These are phyloP conservation scores for Bryoglossum gracile DNA, from an alignment of 495 filamentous ascomycete genomes.

Conservation along the genomic window DNA sequence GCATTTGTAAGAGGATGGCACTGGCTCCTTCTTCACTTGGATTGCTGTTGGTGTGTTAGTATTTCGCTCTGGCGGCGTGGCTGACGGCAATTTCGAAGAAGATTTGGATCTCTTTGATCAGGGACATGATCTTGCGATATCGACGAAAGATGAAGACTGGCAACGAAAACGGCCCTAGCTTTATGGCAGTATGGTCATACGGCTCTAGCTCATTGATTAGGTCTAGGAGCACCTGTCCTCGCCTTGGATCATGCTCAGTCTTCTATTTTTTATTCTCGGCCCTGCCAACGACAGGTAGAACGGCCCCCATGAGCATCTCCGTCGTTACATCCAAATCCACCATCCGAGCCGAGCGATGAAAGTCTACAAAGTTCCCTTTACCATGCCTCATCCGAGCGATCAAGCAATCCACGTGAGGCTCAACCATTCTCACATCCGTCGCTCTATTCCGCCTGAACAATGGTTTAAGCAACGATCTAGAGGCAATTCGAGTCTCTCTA, in stretches of 20 bases:
- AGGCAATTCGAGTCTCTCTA: not conserved
- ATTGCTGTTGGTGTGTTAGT: not conserved
- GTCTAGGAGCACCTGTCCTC: not conserved
- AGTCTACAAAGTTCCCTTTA: not conserved
- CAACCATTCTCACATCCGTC: not conserved
- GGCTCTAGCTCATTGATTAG: not conserved
- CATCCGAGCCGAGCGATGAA: not conserved
- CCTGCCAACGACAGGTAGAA: not conserved
- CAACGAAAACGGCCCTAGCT: not conserved
- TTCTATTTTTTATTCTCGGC: not conserved
- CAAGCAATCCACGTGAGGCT: not conserved
- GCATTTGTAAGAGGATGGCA: not conserved
- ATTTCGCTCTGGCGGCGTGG: not conserved
- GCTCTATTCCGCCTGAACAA: not conserved
- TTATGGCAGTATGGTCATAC: not conserved
- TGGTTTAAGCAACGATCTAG: not conserved
- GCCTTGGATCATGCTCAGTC: not conserved
- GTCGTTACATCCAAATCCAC: not conserved
- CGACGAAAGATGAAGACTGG: not conserved
- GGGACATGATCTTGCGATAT: not conserved
- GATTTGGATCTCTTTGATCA: not conserved
- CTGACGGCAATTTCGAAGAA: not conserved
- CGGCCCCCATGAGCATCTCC: not conserved
- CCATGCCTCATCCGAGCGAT: not conserved
- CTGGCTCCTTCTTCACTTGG: not conserved